phyloP scores from a whole-genome alignment of 371 early-diverging fungal species.

The Actinomortierella ambigua region DNA sequence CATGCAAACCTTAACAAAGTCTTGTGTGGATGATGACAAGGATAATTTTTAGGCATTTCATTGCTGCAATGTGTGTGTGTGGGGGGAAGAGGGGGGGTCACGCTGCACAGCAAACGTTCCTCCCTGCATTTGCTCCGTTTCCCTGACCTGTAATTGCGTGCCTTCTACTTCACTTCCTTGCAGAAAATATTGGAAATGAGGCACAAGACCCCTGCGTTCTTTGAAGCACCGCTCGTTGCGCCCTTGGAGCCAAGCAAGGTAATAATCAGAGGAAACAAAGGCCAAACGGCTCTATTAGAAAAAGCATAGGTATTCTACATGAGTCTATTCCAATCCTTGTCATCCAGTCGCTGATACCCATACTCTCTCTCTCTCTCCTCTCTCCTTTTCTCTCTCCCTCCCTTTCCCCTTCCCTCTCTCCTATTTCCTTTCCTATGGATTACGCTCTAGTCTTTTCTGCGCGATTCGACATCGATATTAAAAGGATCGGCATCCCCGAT shows the following conservation, averaged over 20 bases:
- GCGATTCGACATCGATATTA: conserved; percentile 6
- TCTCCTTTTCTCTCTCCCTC: not conserved
- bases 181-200: conserved; percentile 37
- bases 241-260: conserved; percentile 33
- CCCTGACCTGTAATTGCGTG: not conserved
- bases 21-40: too few species aligned
- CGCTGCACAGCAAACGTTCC: not conserved
- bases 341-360: not conserved
- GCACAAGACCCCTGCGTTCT: conserved; percentile 33
- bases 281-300: too few species aligned
- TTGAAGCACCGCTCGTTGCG: conserved; percentile 14
- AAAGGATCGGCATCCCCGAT: conserved; percentile 28
- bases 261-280: not conserved
- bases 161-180: not conserved
- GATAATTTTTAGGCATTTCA: too few species aligned
- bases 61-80: too few species aligned
- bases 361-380: not conserved
- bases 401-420: too few species aligned
- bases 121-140: not conserved
- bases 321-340: too few species aligned
- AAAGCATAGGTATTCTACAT: too few species aligned
- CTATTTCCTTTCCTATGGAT: not conserved
- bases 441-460: not conserved
- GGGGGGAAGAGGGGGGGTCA: too few species aligned
- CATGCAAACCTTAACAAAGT: too few species aligned